phyloP scores from a whole-genome alignment of 75 land plant genomes.

The Selaginella moellendorffii region DNA sequence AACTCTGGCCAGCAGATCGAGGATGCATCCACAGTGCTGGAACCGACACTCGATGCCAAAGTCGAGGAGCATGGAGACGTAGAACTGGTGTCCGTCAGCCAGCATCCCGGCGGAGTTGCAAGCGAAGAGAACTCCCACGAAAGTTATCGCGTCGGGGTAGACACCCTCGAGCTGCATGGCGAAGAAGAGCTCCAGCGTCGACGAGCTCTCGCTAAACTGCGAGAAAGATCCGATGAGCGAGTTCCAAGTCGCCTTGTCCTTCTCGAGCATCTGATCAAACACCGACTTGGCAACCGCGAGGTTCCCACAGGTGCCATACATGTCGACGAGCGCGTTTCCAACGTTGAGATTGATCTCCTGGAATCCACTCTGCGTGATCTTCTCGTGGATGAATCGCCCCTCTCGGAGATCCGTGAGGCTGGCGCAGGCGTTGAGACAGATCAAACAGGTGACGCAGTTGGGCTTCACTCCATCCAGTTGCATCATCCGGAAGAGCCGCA shows the following conservation, averaged over 20 bases:
- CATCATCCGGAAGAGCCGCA: background rate
- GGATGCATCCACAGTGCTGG: slow-evolving; percentile 1
- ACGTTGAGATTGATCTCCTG: background rate
- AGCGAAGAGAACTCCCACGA: background rate
- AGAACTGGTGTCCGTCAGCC: background rate
- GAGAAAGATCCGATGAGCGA: background rate
- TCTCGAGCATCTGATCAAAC: background rate
- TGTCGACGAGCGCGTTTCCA: background rate
- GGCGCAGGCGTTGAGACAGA: background rate
- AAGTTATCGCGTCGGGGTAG: background rate
- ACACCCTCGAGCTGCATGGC: background rate
- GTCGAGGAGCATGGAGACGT: background rate
- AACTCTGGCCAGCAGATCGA: background rate
- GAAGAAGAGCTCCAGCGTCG: background rate
- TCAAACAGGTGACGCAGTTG: background rate
- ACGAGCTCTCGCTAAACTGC: background rate
- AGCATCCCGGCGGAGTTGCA: background rate
- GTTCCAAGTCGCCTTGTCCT: background rate
- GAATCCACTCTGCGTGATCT: background rate
- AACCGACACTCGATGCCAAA: background rate
- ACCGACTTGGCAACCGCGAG: background rate
- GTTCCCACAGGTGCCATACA: background rate
- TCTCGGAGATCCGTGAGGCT: background rate
- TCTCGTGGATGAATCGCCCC: background rate
- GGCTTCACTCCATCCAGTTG: background rate